Base-by-base conservation (phyloP, 2,329 filamentous ascomycete species). In the Aureobasidium melanogenum region DNA sequence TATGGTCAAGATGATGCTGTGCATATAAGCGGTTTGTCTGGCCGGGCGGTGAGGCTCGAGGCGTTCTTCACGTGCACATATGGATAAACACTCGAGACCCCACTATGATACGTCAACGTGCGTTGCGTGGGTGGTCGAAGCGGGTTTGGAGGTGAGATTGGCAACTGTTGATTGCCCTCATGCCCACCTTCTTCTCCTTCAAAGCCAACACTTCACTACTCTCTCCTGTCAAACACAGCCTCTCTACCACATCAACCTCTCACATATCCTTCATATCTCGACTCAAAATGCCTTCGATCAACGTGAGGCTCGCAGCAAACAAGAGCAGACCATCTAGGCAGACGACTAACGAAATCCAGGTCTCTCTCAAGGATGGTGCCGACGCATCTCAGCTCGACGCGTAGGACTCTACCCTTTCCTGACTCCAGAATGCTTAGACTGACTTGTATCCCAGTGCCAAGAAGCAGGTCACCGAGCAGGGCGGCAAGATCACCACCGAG, bases 401-500 rank as follows among this genome's bases (percentile, higher is more conserved):
- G 88, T 90, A 76, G 67, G 82, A 66, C n/a, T 26, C 22, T 38
- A 9, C 12, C 17, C 7, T 8, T 4, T 50, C 32, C 34, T 36
- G 17, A 5, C 5, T 34, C 19, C 43, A 50, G 59, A 12, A 17
- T 24, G 32, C 14, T 24, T 36, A 48, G 46, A 46, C 63, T 64
- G 43, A 67, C 55, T 15, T 19, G 26, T 15, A 15, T n/a, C 44
- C 2, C 69, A 91, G 88, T 57, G 88, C 88, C 64, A 96, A 96
- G 85, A 78, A 92, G 73, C 78, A 86, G 63, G 88, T 86, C 68
- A 77, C 73, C 63, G 82, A 87, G 44, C 84, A 93, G 72, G 93
- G 93, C 71, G 93, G 91, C 72, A 85, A 84, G 75, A 94, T 97
- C 77, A 84, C 78, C 60, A 86, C 94, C 68, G 89, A 94, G 74